phyloP scores from a whole-genome alignment of 2,329 filamentous ascomycete genomes.

The Fusarium subtropicale region DNA sequence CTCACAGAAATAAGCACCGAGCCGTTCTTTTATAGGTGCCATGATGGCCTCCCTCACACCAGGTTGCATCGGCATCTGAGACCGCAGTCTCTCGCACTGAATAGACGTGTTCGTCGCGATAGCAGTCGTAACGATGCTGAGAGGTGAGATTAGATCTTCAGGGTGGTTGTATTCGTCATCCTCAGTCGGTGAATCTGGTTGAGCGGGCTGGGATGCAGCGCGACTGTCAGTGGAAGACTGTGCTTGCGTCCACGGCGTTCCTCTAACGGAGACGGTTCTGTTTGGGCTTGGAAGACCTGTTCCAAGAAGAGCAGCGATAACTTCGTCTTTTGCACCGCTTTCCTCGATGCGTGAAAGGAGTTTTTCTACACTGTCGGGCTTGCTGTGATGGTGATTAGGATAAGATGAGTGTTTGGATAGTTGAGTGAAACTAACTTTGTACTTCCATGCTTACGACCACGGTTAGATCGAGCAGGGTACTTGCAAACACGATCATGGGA shows the following conservation, averaged over 20 bases:
- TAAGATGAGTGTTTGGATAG: accelerated
- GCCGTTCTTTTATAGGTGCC: slow-evolving; percentile 21
- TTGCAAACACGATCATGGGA: slow-evolving; percentile 17
- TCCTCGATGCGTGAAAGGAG: slow-evolving; percentile 23
- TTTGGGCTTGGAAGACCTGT: slow-evolving; percentile 18
- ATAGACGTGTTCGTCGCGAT: slow-evolving; percentile 8
- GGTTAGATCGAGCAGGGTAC: slow-evolving; percentile 17
- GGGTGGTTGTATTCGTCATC: neutral
- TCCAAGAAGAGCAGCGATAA: neutral
- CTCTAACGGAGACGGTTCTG: slow-evolving; percentile 6
- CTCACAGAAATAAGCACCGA: slow-evolving; percentile 16
- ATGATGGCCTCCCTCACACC: slow-evolving; percentile 21
- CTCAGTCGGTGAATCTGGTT: neutral
- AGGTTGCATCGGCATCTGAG: slow-evolving; percentile 20
- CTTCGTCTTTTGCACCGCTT: slow-evolving; percentile 13
- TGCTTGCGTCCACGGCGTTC: slow-evolving; percentile 1
- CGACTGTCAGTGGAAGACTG: neutral
- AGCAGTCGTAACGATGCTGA: slow-evolving; percentile 9
- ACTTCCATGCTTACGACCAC: slow-evolving; percentile 23
- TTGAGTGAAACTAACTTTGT: neutral
- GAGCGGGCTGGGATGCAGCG: neutral
- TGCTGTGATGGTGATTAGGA: neutral
- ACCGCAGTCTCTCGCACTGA: slow-evolving; percentile 11
- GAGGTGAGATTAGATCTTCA: neutral
- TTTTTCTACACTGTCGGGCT: slow-evolving; percentile 14